Evolutionary conservation across 2,329 filamentous ascomycete species (phyloP).

Genomic region (Colletotrichum nymphaeae): DNA sequence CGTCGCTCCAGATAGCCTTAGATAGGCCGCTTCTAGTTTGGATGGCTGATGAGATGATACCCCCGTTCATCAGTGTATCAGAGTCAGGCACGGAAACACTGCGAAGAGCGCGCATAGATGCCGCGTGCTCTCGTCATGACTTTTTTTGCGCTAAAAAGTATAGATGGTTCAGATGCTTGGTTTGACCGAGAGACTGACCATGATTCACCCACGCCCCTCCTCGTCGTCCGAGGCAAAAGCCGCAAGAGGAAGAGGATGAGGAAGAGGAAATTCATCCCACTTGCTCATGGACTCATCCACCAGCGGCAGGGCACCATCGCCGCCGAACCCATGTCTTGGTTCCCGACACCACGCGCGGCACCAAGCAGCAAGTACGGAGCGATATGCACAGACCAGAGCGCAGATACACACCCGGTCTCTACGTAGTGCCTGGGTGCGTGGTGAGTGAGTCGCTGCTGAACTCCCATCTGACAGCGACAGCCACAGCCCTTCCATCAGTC

Average conservation of each 20-base stretch:
- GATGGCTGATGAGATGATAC: background rate
- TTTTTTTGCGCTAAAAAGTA: background rate
- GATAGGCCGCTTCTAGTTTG: background rate
- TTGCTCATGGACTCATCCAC: slow-evolving; percentile 15
- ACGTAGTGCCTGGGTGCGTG: background rate
- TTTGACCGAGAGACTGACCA: slow-evolving; percentile 33
- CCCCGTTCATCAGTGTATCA: background rate
- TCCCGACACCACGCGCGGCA: background rate
- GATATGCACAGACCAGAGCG: slow-evolving; percentile 11
- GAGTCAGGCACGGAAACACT: background rate
- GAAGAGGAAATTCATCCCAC: slow-evolving; percentile 25
- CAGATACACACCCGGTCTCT: background rate
- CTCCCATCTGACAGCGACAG: background rate
- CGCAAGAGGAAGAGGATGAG: background rate
- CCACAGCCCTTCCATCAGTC: background rate
- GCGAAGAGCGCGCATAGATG: background rate
- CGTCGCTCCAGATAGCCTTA: background rate
- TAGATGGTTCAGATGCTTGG: background rate
- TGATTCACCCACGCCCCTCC: slow-evolving; percentile 25
- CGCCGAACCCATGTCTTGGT: slow-evolving; percentile 23
- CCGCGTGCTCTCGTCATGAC: slow-evolving; percentile 4
- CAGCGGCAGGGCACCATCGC: slow-evolving; percentile 15
- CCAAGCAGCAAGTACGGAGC: background rate
- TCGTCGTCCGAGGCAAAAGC: background rate
- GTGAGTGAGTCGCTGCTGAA: background rate